Evolutionary conservation across 305 asterid genomes (phyloP).

Genomic region (Fraxinus sp.): DNA sequence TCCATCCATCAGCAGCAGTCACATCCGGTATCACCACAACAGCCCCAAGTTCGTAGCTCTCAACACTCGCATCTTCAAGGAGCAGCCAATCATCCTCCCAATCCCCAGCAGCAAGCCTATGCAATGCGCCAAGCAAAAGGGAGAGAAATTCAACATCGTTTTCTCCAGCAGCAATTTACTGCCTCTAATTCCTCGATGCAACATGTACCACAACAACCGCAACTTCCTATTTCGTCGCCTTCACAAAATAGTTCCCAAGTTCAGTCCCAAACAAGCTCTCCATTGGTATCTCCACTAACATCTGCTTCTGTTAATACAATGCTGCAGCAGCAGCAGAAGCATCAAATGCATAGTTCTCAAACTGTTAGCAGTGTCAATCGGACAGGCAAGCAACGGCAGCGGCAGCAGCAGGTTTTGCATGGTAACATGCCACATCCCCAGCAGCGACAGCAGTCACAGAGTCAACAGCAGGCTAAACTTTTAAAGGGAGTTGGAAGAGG

Average conservation of each 20-base stretch:
- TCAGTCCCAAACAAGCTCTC: slow-evolving; percentile 44
- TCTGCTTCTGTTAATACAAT: slow-evolving; percentile 43
- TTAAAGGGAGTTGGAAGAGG: slow-evolving; percentile 64
- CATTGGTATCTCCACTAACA: slow-evolving; percentile 41
- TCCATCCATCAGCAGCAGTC: slow-evolving; percentile 55
- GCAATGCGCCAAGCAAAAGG: slow-evolving; percentile 63
- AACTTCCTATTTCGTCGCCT: slow-evolving; percentile 50
- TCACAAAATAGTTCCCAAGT: slow-evolving; percentile 45
- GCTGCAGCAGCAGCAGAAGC: slow-evolving; percentile 52
- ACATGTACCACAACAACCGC: slow-evolving; percentile 45
- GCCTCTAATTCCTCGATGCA: slow-evolving; percentile 41
- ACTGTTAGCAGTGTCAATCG: slow-evolving; percentile 46
- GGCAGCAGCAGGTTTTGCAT: slow-evolving; percentile 48
- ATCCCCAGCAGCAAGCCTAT: slow-evolving; percentile 59
- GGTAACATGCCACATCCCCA: slow-evolving; percentile 64
- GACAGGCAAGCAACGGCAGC: slow-evolving; percentile 53
- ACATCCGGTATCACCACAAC: slow-evolving; percentile 53
- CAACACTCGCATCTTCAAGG: slow-evolving; percentile 57
- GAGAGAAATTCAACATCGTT: slow-evolving; percentile 53
- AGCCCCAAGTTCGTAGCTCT: slow-evolving; percentile 47
- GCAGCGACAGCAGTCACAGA: slow-evolving; percentile 51
- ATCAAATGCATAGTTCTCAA: slow-evolving; percentile 44
- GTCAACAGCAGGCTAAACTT: slow-evolving; percentile 53
- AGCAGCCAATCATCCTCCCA: slow-evolving; percentile 43
- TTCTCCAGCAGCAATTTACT: slow-evolving; percentile 40